Percentiles rank a stretch among this genome's conserved stretches.
These are phyloP conservation scores for Friedmanniomyces endolithicus DNA, from an alignment of 495 filamentous ascomycete species.

Conservation along the genomic window DNA sequence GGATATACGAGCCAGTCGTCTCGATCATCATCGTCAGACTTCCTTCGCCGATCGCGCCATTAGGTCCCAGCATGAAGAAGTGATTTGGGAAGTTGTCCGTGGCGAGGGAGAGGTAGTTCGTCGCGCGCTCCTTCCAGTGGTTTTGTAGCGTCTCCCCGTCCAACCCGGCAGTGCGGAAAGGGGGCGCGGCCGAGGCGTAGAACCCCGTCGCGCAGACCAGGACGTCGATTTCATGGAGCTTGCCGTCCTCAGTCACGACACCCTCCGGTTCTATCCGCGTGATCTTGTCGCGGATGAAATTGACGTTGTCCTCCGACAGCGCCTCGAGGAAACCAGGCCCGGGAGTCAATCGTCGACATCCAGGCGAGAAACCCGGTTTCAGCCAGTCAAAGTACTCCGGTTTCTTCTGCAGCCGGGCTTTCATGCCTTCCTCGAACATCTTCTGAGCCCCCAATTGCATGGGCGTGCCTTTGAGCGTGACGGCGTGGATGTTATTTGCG, in stretches of 20 bases:
- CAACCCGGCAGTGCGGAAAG: constrained; percentile 23
- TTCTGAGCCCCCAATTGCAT: constrained; percentile 23
- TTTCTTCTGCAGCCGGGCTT: constrained; percentile 18
- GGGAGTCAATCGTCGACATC: constrained; percentile 29
- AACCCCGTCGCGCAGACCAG: constrained; percentile 31
- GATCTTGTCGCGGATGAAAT: constrained; percentile 23
- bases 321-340: constrained; percentile 31
- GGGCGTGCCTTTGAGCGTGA: constrained; percentile 23
- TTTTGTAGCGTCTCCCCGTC: constrained; percentile 18
- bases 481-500: constrained; percentile 25
- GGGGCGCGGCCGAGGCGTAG: constrained; percentile 25
- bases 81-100: constrained; percentile 26
- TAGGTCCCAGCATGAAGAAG: constrained; percentile 29
- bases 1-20: constrained; percentile 40
- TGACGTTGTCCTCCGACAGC: constrained; percentile 26
- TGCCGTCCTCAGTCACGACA: constrained; percentile 25
- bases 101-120: constrained; percentile 26
- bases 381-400: constrained; percentile 26
- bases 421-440: constrained; percentile 26
- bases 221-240: constrained; percentile 25
- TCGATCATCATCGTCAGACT: constrained; percentile 35
- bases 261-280: constrained; percentile 17
- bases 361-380: constrained; percentile 25
- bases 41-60: constrained; percentile 27
- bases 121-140: constrained; percentile 23